Conservation (phyloP, 495 filamentous ascomycete genomes). For the Podospora tetraspora region DNA sequence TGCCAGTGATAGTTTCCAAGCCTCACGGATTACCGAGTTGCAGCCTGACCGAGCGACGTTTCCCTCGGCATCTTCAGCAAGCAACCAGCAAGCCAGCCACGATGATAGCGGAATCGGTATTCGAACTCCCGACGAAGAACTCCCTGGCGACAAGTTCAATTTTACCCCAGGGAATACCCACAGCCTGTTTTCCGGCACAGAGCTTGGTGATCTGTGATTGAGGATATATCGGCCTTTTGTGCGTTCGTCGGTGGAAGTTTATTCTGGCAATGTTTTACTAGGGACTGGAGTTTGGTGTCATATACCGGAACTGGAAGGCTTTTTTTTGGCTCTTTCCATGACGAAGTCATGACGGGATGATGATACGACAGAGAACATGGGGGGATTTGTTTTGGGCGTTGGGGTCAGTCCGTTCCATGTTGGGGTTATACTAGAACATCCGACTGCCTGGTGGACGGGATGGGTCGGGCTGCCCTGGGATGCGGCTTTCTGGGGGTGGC, state of each 20-base stretch:
- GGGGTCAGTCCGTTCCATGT: slow-evolving; percentile 7
- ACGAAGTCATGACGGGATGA: slow-evolving; percentile 25
- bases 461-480: not conserved
- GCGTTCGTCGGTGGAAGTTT: not conserved
- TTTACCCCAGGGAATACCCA: slow-evolving; percentile 29
- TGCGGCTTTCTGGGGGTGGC: not conserved
- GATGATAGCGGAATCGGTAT: slow-evolving; percentile 72
- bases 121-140: slow-evolving; percentile 54
- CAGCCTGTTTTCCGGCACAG: slow-evolving; percentile 28
- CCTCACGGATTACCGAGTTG: slow-evolving; percentile 31
- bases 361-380: slow-evolving; percentile 15
- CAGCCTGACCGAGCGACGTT: slow-evolving; percentile 43
- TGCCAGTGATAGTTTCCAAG: slow-evolving; percentile 38
- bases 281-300: slow-evolving; percentile 18
- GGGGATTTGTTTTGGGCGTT: slow-evolving; percentile 10
- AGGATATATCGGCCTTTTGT: slow-evolving; percentile 11
- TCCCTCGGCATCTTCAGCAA: slow-evolving; percentile 29
- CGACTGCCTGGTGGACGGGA: not conserved
- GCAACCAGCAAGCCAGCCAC: slow-evolving; percentile 36
- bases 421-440: not conserved
- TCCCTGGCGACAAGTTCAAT: slow-evolving; percentile 49
- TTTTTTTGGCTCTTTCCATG: slow-evolving; percentile 10
- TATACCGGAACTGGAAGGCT: slow-evolving; percentile 1
- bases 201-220: slow-evolving; percentile 19
- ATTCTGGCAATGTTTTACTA: slow-evolving; percentile 22